phyloP scores from a whole-genome alignment of 495 filamentous ascomycete genomes.

The Podospora appendiculata region DNA sequence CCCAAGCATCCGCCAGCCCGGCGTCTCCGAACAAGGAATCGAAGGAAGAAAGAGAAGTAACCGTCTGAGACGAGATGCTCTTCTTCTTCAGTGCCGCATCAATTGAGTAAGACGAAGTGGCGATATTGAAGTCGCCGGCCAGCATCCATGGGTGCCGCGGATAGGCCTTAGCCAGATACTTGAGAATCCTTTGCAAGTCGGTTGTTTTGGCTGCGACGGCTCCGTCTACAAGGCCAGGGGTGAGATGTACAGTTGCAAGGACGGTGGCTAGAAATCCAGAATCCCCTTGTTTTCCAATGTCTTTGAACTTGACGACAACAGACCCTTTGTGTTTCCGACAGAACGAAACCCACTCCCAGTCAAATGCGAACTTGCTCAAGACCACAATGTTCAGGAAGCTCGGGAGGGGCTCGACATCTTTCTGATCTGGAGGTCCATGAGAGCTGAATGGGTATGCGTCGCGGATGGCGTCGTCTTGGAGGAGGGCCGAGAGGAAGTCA shows the following conservation, averaged over 20 bases:
- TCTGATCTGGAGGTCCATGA: constrained; percentile 40
- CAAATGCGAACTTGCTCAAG: constrained; percentile 41
- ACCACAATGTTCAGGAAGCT: constrained; percentile 47
- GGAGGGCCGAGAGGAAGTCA: constrained; percentile 44
- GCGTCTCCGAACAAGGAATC: constrained; percentile 26
- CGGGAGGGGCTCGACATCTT: constrained; percentile 41
- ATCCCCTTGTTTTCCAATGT: constrained; percentile 18
- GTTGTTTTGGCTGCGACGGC: constrained; percentile 41
- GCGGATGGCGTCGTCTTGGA: constrained; percentile 34
- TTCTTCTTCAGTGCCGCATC: constrained; percentile 37
- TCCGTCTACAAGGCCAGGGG: constrained; percentile 43
- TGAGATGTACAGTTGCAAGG: constrained; percentile 46
- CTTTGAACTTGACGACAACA: constrained; percentile 32
- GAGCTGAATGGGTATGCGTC: constrained; percentile 41
- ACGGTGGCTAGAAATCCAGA: constrained; percentile 23
- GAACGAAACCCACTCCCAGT: constrained; percentile 41
- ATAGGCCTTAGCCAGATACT: constrained; percentile 29
- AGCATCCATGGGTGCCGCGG: constrained; percentile 38
- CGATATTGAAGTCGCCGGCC: constrained; percentile 52
- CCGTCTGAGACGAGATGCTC: constrained; percentile 32
- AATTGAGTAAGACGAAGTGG: constrained; percentile 43
- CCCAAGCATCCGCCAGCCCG: constrained; percentile 37
- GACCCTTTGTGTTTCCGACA: constrained; percentile 42
- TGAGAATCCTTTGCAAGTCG: constrained; percentile 37
- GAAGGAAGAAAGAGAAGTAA: constrained; percentile 17